These are phyloP conservation scores for Aspergillus niger DNA, from an alignment of 2,329 filamentous ascomycete species.

Conservation along the genomic window DNA sequence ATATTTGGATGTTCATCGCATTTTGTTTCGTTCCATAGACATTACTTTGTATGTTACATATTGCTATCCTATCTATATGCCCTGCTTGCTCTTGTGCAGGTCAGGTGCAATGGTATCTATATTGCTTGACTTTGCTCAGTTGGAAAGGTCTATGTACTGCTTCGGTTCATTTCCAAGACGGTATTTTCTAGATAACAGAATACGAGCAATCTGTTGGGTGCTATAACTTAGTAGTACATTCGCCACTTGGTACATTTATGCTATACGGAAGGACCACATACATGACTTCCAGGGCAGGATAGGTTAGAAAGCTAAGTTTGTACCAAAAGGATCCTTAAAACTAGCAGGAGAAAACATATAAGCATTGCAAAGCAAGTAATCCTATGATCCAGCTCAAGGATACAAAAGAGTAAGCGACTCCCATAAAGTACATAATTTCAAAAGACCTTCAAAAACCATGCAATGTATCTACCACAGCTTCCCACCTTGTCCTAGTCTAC, in stretches of 20 bases:
- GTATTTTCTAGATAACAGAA: too few species aligned
- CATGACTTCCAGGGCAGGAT: too few species aligned
- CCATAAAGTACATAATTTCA: constrained; percentile 30
- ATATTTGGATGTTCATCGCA: not conserved
- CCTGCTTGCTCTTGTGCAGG: not conserved
- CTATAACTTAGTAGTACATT: too few species aligned
- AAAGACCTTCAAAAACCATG: constrained; percentile 20
- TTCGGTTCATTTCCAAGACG: too few species aligned
- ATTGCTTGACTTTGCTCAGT: not conserved
- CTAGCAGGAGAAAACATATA: constrained; percentile 13
- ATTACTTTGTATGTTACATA: constrained; percentile 15
- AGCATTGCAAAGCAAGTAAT: constrained; percentile 22
- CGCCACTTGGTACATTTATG: too few species aligned
- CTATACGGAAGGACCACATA: too few species aligned
- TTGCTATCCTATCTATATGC: not conserved
- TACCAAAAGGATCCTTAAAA: not conserved
- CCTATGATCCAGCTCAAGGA: constrained; percentile 22
- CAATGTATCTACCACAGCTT: constrained; percentile 27
- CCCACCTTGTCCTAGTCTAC: constrained; percentile 16
- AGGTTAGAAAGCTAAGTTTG: too few species aligned
- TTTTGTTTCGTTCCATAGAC: constrained; percentile 15
- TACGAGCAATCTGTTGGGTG: too few species aligned
- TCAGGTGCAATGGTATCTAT: not conserved
- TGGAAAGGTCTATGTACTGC: too few species aligned
- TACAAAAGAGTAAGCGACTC: constrained; percentile 13